These are phyloP conservation scores for Talaromyces liani DNA, from an alignment of 495 filamentous ascomycete genomes.

Conservation along the genomic window DNA sequence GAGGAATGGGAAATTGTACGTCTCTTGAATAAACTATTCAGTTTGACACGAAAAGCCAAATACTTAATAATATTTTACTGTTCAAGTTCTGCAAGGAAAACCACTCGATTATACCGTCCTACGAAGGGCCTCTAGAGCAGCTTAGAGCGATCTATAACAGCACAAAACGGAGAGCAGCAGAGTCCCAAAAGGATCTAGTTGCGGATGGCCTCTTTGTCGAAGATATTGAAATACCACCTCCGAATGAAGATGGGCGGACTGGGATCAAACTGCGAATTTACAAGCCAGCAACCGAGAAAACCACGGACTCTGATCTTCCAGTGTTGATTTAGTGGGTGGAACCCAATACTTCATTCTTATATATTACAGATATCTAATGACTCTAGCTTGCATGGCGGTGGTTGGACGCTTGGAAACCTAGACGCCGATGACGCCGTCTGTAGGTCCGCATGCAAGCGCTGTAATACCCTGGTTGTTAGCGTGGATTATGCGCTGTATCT, in stretches of 20 bases:
- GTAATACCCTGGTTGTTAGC: not conserved
- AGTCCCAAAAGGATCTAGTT: not conserved
- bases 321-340: slow-evolving; percentile 4
- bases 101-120: slow-evolving; percentile 1
- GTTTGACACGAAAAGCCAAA: not conserved
- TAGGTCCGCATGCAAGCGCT: slow-evolving; percentile 1
- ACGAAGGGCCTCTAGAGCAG: slow-evolving; percentile 1
- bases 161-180: not conserved
- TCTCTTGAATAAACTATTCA: not conserved
- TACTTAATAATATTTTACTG: not conserved
- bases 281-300: slow-evolving; percentile 1
- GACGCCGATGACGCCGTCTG: not conserved
- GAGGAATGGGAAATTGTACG: slow-evolving; percentile 3
- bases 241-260: not conserved
- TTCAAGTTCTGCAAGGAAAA: slow-evolving; percentile 5
- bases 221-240: slow-evolving; percentile 2
- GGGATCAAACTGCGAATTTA: slow-evolving; percentile 3
- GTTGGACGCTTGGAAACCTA: slow-evolving; percentile 5
- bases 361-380: not conserved
- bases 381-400: slow-evolving; percentile 1
- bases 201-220: not conserved
- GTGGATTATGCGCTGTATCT: slow-evolving; percentile 4
- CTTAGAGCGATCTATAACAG: slow-evolving; percentile 3
- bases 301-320: not conserved
- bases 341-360: not conserved